Evolutionary conservation across 2,329 filamentous ascomycete species (phyloP).

Genomic region (Trichoderma sp.): DNA sequence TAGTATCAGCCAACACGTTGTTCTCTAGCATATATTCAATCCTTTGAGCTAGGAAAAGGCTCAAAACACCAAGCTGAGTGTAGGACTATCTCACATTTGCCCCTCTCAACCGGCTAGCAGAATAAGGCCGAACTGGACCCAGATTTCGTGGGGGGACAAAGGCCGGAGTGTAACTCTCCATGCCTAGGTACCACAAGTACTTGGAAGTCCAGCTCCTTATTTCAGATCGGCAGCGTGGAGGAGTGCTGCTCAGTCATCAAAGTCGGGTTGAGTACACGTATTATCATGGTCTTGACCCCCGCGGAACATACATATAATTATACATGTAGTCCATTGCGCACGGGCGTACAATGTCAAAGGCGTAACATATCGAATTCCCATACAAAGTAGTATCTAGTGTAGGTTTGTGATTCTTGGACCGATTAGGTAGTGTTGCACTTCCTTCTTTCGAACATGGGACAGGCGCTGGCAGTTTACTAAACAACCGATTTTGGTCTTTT

Average conservation of each 20-base stretch:
- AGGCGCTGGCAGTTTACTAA: neutral
- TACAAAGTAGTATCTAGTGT: neutral
- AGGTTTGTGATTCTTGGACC: neutral
- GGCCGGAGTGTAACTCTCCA: neutral
- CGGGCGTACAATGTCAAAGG: neutral
- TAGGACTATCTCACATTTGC: neutral
- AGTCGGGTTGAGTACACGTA: neutral
- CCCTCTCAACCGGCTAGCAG: neutral
- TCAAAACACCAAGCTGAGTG: neutral
- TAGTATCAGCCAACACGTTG: neutral
- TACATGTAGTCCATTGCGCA: neutral
- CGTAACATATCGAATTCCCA: neutral
- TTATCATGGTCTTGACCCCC: slow-evolving; percentile 11
- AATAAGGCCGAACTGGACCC: slow-evolving; percentile 19
- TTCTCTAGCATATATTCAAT: neutral
- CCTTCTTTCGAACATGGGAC: neutral
- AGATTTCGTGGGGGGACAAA: slow-evolving; percentile 14
- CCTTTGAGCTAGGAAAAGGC: neutral
- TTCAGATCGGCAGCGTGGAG: neutral
- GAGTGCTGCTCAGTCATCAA: neutral
- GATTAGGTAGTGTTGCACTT: neutral
- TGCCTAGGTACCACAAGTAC: neutral
- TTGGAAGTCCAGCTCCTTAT: neutral
- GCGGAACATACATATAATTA: neutral
- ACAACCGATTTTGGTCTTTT: neutral